Conservation (phyloP, 2,329 filamentous ascomycete species). For the Fusarium torulosum region DNA sequence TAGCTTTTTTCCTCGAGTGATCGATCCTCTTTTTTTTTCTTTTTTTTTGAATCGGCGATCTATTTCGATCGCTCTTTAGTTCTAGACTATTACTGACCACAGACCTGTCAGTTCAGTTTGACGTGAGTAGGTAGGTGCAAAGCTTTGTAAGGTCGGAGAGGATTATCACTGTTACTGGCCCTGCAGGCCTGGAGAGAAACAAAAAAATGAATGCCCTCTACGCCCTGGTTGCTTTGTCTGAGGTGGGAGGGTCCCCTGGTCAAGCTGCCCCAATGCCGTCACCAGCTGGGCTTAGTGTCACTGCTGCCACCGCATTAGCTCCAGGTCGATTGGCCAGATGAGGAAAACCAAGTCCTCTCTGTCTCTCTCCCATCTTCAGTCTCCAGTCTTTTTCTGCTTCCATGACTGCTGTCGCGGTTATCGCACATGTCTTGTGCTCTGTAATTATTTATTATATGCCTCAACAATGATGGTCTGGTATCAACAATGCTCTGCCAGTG, state of each 20-base stretch:
- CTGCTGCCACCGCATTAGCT: conserved; percentile 39
- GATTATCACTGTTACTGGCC: neutral
- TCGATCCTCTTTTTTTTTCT: neutral
- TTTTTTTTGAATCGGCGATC: neutral
- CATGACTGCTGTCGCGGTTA: conserved; percentile 1
- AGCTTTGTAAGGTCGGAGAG: neutral
- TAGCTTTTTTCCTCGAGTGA: neutral
- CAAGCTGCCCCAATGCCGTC: conserved; percentile 38
- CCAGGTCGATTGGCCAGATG: conserved; percentile 41
- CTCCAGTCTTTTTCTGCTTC: neutral
- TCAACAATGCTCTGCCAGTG: too few species aligned
- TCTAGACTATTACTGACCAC: neutral
- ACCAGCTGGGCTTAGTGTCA: conserved; percentile 35
- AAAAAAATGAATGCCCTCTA: conserved; percentile 1
- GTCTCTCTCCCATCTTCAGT: too few species aligned
- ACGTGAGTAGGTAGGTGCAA: too few species aligned
- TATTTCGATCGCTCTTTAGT: neutral
- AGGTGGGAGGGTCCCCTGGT: conserved; percentile 21
- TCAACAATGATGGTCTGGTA: too few species aligned
- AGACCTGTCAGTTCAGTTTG: neutral
- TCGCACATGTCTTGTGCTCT: too few species aligned
- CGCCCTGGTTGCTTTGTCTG: neutral
- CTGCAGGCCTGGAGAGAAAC: neutral
- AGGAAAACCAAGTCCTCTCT: conserved; percentile 14
- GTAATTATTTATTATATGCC: too few species aligned